These are phyloP conservation scores for Euphorbia lathyris DNA, from an alignment of 345 rosid genomes.

Conservation along the genomic window DNA sequence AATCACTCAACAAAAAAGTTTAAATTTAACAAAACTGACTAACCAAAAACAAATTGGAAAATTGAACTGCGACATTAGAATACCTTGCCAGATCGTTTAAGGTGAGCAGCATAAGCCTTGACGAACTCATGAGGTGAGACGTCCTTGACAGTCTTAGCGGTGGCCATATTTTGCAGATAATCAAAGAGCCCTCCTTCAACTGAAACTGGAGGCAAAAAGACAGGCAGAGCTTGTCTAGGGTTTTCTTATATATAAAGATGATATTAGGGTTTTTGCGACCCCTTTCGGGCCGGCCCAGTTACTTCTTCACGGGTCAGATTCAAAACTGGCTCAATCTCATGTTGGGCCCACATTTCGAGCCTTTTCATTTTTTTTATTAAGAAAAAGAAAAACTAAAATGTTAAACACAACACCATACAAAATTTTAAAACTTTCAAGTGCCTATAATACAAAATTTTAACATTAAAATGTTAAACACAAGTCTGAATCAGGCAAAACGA, in stretches of 20 bases:
- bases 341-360: not conserved
- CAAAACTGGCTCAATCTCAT: not conserved
- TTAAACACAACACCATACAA: too few species aligned
- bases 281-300: not conserved
- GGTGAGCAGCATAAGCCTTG: conserved; percentile 80
- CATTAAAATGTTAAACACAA: too few species aligned
- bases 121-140: conserved; percentile 90
- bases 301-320: not conserved
- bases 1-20: not conserved
- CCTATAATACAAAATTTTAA: too few species aligned
- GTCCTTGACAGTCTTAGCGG: conserved; percentile 66
- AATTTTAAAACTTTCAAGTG: too few species aligned
- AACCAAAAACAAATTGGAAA: not conserved
- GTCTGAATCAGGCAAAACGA: too few species aligned
- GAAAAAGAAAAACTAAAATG: too few species aligned
- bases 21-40: not conserved
- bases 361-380: too few species aligned
- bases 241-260: not conserved
- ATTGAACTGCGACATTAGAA: not conserved
- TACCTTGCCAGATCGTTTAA: conserved; percentile 95
- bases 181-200: not conserved
- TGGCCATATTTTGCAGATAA: conserved; percentile 27
- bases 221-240: not conserved
- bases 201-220: not conserved
- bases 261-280: not conserved